A percentile compares a stretch with the other conserved stretches of the same genome.
These are phyloP conservation scores for Durusdinium trenchii DNA, from an alignment of 73 alveolate genomes.

Conservation along the genomic window DNA sequence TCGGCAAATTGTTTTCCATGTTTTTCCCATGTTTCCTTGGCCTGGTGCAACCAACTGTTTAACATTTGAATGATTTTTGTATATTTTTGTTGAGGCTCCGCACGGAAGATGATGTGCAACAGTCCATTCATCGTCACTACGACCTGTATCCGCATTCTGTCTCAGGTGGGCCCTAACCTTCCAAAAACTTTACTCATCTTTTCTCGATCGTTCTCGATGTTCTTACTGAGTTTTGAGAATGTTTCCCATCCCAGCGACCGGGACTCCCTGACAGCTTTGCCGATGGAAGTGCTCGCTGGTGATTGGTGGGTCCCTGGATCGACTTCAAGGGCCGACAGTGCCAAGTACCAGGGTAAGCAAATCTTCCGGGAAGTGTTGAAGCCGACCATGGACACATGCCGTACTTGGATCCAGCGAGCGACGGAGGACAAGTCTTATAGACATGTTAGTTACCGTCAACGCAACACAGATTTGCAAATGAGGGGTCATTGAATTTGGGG, in stretches of 20 bases:
- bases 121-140: background rate
- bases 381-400: background rate
- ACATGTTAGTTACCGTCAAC: background rate
- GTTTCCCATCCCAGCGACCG: background rate
- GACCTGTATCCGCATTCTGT: background rate
- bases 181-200: background rate
- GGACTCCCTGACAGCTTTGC: slow-evolving; percentile 24
- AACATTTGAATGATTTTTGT: background rate
- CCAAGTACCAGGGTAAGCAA: background rate
- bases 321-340: background rate
- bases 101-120: background rate
- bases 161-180: background rate
- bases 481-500: background rate
- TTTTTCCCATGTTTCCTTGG: background rate
- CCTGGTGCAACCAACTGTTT: background rate
- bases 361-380: background rate
- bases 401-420: background rate
- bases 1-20: background rate
- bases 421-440: background rate
- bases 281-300: background rate
- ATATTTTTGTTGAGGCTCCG: background rate
- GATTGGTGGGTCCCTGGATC: slow-evolving; percentile 45
- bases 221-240: background rate
- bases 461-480: background rate
- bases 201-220: background rate